Percentiles rank a stretch among this genome's conserved stretches.
These are phyloP conservation scores for Colletotrichum tabaci DNA, from an alignment of 2,329 filamentous ascomycete genomes.

Conservation along the genomic window DNA sequence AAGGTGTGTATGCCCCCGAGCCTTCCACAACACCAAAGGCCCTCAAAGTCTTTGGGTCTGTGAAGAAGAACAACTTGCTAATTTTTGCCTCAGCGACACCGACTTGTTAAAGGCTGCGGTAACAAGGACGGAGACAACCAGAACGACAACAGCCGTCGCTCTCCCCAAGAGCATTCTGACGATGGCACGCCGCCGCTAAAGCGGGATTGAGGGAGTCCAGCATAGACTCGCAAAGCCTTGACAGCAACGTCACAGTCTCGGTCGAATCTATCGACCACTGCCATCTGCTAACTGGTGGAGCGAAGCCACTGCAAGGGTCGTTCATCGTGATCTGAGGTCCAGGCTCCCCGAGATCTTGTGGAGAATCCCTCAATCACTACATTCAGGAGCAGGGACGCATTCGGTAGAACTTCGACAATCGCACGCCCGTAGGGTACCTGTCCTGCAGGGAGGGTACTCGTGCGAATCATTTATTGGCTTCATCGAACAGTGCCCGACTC, in stretches of 20 bases:
- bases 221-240: neutral
- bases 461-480: neutral
- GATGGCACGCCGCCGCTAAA: constrained; percentile 33
- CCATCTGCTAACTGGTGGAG: neutral
- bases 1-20: constrained; percentile 76
- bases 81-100: constrained; percentile 66
- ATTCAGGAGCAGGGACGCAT: neutral
- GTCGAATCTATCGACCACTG: neutral
- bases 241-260: neutral
- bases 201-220: constrained; percentile 3
- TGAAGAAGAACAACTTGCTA: neutral
- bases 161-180: constrained; percentile 35
- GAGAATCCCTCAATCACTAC: neutral
- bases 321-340: neutral
- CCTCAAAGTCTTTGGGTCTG: neutral
- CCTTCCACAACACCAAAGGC: too few relatives aligned
- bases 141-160: constrained; percentile 28
- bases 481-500: neutral
- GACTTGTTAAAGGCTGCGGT: constrained; percentile 76
- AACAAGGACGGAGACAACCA: constrained; percentile 22
- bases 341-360: neutral
- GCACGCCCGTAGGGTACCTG: neutral
- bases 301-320: neutral
- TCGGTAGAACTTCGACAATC: neutral
- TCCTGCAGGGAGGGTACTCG: neutral